phyloP scores from a whole-genome alignment of 2,329 filamentous ascomycete genomes.

The Capronia coronata region DNA sequence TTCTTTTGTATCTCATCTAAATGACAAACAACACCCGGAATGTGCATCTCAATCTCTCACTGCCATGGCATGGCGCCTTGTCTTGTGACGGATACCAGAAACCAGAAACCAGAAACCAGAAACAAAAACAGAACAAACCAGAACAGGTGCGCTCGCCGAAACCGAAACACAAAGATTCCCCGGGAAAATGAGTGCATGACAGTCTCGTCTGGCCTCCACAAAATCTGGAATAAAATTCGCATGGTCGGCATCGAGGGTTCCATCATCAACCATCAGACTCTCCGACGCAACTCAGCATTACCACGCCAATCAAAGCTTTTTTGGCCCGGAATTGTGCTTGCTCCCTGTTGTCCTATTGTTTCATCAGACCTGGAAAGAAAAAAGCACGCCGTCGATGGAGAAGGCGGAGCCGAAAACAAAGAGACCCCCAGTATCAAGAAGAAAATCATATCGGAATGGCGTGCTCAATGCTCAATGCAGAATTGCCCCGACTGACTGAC shows the following conservation, averaged over 20 bases:
- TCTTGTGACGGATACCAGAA: too few relatives aligned
- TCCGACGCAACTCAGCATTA: background rate
- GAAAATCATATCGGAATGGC: background rate
- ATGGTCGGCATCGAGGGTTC: too few relatives aligned
- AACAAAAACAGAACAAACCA: too few relatives aligned
- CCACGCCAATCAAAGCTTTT: background rate
- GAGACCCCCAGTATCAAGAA: background rate
- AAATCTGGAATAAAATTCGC: too few relatives aligned
- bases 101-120: too few relatives aligned
- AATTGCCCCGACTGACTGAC: background rate
- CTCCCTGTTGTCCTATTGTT: background rate
- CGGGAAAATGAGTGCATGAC: too few relatives aligned
- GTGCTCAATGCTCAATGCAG: background rate
- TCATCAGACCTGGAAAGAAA: background rate
- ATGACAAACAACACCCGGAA: constrained; percentile 1
- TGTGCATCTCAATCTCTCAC: background rate
- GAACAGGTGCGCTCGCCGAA: too few relatives aligned
- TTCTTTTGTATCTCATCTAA: background rate
- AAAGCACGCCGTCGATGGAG: background rate
- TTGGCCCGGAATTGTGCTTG: background rate
- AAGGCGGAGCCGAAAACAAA: background rate
- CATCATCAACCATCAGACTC: background rate
- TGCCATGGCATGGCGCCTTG: background rate
- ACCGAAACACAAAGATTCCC: too few relatives aligned
- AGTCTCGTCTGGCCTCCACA: too few relatives aligned